These are phyloP conservation scores for Phytophthora lateralis DNA, from an alignment of 352 stramenopile genomes.

Conservation along the genomic window DNA sequence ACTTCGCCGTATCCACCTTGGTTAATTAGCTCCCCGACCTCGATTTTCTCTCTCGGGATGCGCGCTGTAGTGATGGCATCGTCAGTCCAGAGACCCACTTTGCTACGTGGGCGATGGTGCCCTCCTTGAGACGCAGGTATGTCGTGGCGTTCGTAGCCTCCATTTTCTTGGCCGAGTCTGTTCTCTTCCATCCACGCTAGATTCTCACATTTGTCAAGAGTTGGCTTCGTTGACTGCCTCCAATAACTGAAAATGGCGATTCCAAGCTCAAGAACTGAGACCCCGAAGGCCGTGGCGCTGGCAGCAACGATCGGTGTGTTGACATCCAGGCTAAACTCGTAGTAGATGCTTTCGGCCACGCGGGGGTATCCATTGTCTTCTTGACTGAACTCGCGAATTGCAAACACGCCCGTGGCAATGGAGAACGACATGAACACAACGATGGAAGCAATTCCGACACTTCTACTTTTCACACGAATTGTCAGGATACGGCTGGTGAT, in stretches of 20 bases:
- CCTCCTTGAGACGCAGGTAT: background rate
- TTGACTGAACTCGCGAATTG: background rate
- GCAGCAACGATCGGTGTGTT: background rate
- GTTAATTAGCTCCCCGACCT: constrained; percentile 44
- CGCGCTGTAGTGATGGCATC: constrained; percentile 1
- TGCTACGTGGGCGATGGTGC: background rate
- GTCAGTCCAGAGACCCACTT: constrained; percentile 3
- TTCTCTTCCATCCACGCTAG: constrained; percentile 2
- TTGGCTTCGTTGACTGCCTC: background rate
- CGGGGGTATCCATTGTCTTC: background rate
- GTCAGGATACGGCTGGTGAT: background rate
- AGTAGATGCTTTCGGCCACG: background rate
- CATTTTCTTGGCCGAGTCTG: background rate
- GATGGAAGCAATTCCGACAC: constrained; percentile 3
- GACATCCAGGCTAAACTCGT: background rate
- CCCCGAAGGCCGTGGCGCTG: background rate
- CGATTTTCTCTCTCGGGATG: constrained; percentile 44
- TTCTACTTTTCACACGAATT: background rate
- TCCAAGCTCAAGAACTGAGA: background rate
- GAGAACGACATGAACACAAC: background rate
- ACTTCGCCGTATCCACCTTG: constrained; percentile 55
- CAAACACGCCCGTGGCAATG: background rate
- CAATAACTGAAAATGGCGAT: constrained; percentile 2
- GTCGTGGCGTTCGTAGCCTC: background rate
- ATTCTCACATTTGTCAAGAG: constrained; percentile 1